Percentiles rank a stretch among this genome's conserved stretches.
Conservation (phyloP, 31 red algal genomes). For the Odonthalia washingtoniensis region DNA sequence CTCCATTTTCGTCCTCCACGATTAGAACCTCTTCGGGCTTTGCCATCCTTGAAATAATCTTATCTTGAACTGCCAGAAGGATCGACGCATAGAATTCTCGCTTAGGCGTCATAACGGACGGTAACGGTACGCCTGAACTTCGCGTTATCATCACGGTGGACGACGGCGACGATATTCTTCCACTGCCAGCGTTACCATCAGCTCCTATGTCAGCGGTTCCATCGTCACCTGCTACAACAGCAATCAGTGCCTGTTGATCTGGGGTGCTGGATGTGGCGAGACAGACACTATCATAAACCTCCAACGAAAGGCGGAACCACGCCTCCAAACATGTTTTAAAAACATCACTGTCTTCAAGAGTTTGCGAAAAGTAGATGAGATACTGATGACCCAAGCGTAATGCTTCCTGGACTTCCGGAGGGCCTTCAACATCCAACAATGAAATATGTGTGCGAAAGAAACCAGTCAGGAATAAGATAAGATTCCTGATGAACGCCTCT, state of each 20-base stretch:
- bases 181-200: no score
- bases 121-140: no score
- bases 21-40: conserved; percentile 99
- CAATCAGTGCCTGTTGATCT: no score
- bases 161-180: background rate
- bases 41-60: conserved; percentile 94
- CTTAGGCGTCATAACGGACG: no score
- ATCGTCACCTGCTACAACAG: no score
- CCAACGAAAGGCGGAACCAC: no score
- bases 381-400: conserved; percentile 75
- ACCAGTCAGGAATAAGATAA: conserved; percentile 94
- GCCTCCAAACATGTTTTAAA: conserved; percentile 97
- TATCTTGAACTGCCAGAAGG: conserved; percentile 69
- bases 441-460: conserved; percentile 85
- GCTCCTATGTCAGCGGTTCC: no score
- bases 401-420: conserved; percentile 71
- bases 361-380: conserved; percentile 83
- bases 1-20: conserved; percentile 99
- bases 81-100: conserved; percentile 85
- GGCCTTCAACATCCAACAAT: conserved; percentile 84
- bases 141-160: background rate
- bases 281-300: no score
- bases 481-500: conserved; percentile 90
- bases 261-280: no score
- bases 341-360: conserved; percentile 89